Evolutionary conservation across 805 yeast genomes (phyloP), one percentile per base, ranked within the genome.

Genomic region (Gaillardinia entomophila): DNA sequence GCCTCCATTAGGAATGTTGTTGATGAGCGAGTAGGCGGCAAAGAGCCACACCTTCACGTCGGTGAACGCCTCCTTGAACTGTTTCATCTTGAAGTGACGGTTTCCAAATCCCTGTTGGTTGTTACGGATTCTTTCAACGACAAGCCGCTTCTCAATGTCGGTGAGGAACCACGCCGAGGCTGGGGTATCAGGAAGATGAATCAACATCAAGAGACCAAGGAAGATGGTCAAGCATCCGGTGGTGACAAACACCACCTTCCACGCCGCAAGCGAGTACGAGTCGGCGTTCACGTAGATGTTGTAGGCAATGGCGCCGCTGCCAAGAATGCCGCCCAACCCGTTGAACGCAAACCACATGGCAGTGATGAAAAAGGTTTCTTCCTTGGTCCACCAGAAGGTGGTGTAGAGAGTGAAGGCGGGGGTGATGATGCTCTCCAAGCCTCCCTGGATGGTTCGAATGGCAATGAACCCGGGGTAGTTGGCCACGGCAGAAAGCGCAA

Each of bases 1-100:
- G 6, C 63, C 66, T 13, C 67, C 67, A 37, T 60, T 61, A 10
- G 67, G 66, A 32, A 62, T 54, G 34, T 58, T 48, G n/a, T 34
- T 37, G 11, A 40, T 35, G 8, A 43, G 45, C 23, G 51, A 60
- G 31, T 40, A 25, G 34, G 36, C 17, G 38, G 31, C 16, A 40
- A 40, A 10, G 41, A 34, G 31, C 33, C 34, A 16, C 36, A 37
- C 8, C 40, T 36, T n/a, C 41, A 40, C 4, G 43, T 39, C 2
- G 41, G 43, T 10, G 36, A 33, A 40, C 34, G 42, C 34, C 31
- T 38, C 42, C 12, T 29, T 15, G n/a, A 38, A 28, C 33, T 38
- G 42, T 15, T 27, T 28, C 28, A 28, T 35, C 26, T 38, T 38
- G 29, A 38, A 38, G 27, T 35, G 36, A 22, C 41, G 37, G 54